A percentile compares a stretch with the other conserved stretches of the same genome.
These are phyloP conservation scores for Blastocystis hominis DNA, from an alignment of 352 stramenopile genomes.

Conservation along the genomic window DNA sequence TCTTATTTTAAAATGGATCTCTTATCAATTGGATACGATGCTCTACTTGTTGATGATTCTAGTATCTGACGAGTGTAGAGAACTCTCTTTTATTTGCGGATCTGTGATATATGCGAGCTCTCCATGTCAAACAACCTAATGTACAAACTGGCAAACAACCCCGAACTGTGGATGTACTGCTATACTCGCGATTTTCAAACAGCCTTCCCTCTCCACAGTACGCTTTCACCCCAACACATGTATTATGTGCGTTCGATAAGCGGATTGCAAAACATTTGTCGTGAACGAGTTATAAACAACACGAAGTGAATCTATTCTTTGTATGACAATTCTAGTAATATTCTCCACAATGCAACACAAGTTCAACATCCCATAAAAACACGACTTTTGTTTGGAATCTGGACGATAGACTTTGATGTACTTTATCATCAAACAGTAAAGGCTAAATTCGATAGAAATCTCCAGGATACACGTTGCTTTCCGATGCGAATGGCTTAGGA, in stretches of 20 bases:
- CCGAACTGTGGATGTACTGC: not conserved
- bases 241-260: slow-evolving; percentile 27
- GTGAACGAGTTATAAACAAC: not conserved
- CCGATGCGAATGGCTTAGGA: not conserved
- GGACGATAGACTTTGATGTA: slow-evolving; percentile 9
- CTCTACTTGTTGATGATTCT: no score
- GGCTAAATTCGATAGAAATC: no score
- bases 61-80: no score
- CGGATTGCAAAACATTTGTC: not conserved
- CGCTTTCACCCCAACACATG: not conserved
- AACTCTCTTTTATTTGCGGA: not conserved
- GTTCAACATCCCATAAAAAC: not conserved
- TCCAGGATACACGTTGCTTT: slow-evolving; percentile 1
- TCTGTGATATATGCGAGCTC: not conserved
- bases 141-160: not conserved
- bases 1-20: no score
- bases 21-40: no score
- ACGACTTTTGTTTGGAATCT: not conserved
- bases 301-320: not conserved
- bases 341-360: not conserved
- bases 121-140: not conserved
- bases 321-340: not conserved
- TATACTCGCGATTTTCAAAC: slow-evolving; percentile 9
- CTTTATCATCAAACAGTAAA: no score
- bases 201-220: not conserved